These are phyloP conservation scores for Coelastrella sp. DNA, from an alignment of 139 green algal species.

Conservation along the genomic window DNA sequence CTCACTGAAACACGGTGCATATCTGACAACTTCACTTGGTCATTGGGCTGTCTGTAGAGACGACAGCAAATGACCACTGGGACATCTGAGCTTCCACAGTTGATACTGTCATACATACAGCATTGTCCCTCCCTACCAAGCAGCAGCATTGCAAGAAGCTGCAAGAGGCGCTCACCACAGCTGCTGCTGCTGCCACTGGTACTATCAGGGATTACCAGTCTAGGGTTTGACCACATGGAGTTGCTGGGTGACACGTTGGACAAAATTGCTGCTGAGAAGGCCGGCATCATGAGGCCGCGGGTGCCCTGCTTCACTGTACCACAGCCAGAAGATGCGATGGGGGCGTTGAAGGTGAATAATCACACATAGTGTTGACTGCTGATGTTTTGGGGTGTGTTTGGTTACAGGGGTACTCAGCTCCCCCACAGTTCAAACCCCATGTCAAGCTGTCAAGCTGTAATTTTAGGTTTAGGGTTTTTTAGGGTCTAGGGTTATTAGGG, in stretches of 20 bases:
- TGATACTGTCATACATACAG: too few species aligned
- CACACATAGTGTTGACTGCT: too few species aligned
- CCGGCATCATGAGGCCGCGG: slow-evolving; percentile 89
- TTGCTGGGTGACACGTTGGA: slow-evolving; percentile 93
- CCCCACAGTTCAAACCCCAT: neutral
- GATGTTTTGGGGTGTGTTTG: neutral
- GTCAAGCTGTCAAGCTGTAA: neutral
- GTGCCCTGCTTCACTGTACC: slow-evolving; percentile 79
- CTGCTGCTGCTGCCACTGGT: neutral
- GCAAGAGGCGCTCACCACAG: neutral
- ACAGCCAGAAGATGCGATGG: slow-evolving; percentile 87
- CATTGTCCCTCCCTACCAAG: too few species aligned
- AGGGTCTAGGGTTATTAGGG: too few species aligned
- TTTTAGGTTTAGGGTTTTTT: too few species aligned
- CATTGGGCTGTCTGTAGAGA: too few species aligned
- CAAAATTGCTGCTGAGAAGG: slow-evolving; percentile 96
- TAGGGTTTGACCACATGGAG: slow-evolving; percentile 98
- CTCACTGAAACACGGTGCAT: neutral
- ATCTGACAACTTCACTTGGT: neutral
- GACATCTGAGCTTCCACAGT: too few species aligned
- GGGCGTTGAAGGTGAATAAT: slow-evolving; percentile 68
- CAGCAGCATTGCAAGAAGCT: neutral
- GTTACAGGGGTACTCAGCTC: neutral
- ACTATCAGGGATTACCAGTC: neutral
- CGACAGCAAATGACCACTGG: too few species aligned